Percentiles rank a stretch among this genome's conserved stretches.
Evolutionary conservation across 108 stramenopile genomes (phyloP).

Genomic region (Parietichytrium sp.): DNA sequence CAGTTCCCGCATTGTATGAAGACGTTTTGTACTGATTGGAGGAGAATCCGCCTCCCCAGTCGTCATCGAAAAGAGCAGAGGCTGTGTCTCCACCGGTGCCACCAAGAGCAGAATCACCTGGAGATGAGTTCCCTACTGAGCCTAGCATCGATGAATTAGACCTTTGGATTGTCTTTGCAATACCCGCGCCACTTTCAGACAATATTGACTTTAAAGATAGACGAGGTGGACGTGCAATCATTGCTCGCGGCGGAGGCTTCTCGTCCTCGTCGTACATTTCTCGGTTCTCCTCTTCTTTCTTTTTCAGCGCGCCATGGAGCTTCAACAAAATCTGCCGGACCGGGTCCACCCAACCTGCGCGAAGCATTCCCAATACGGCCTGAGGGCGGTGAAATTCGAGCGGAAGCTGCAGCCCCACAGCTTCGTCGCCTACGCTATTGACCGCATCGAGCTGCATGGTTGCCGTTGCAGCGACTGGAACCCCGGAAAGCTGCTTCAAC

Average conservation of each 20-base stretch:
- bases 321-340: not conserved
- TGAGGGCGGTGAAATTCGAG: not conserved
- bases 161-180: too few species aligned
- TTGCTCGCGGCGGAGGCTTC: not conserved
- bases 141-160: too few species aligned
- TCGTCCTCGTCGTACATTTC: constrained; percentile 2
- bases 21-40: not conserved
- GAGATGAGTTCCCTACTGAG: too few species aligned
- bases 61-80: constrained; percentile 7
- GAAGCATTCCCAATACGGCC: not conserved
- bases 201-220: not conserved
- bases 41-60: not conserved
- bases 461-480: not conserved
- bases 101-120: not conserved
- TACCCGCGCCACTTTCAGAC: too few species aligned
- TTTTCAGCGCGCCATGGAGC: not conserved
- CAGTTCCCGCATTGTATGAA: not conserved
- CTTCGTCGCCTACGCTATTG: not conserved
- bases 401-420: constrained; percentile 1
- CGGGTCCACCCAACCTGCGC: not conserved
- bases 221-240: not conserved
- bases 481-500: not conserved
- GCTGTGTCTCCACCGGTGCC: not conserved
- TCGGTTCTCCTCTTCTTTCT: not conserved
- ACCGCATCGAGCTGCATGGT: constrained; percentile 3